These are phyloP conservation scores for Pezicula neosporulosa DNA, from an alignment of 2,329 filamentous ascomycete genomes.

Conservation along the genomic window DNA sequence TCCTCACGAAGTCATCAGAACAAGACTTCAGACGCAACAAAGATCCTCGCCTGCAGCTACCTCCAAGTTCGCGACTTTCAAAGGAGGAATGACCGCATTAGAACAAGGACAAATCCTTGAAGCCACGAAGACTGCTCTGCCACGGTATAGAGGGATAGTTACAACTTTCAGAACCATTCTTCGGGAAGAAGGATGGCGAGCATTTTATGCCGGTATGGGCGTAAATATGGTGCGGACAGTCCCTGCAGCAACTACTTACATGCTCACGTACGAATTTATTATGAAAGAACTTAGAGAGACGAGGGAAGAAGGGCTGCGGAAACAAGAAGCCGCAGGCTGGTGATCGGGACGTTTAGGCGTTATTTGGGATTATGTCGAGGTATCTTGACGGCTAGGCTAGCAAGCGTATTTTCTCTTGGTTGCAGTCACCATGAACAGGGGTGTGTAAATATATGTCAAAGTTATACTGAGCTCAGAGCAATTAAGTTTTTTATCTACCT, in stretches of 20 bases:
- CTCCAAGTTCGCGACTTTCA: conserved; percentile 47
- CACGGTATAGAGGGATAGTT: conserved; percentile 71
- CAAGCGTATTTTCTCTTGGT: no score
- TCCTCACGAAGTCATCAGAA: conserved; percentile 93
- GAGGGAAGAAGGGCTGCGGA: conserved; percentile 16
- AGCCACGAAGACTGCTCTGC: conserved; percentile 24
- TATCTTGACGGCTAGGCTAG: no score
- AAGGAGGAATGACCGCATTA: conserved; percentile 22
- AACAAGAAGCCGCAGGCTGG: background rate
- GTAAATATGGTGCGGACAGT: conserved; percentile 97
- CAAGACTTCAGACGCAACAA: conserved; percentile 89
- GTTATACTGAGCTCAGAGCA: no score
- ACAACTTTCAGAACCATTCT: conserved; percentile 83
- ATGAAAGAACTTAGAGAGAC: conserved; percentile 25
- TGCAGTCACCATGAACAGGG: no score
- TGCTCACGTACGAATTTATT: conserved; percentile 91
- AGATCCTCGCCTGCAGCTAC: conserved; percentile 55
- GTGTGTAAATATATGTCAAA: no score
- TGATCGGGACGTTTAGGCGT: background rate
- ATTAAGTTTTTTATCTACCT: no score
- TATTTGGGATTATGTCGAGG: no score
- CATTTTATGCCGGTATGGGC: conserved; percentile 95
- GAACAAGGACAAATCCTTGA: conserved; percentile 23
- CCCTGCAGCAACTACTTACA: conserved; percentile 92
- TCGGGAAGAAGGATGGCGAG: conserved; percentile 88